Percentiles rank a stretch among this genome's conserved stretches.
These are phyloP conservation scores for Phaseolus lunatus DNA, from an alignment of 306 rosid genomes.

Conservation along the genomic window DNA sequence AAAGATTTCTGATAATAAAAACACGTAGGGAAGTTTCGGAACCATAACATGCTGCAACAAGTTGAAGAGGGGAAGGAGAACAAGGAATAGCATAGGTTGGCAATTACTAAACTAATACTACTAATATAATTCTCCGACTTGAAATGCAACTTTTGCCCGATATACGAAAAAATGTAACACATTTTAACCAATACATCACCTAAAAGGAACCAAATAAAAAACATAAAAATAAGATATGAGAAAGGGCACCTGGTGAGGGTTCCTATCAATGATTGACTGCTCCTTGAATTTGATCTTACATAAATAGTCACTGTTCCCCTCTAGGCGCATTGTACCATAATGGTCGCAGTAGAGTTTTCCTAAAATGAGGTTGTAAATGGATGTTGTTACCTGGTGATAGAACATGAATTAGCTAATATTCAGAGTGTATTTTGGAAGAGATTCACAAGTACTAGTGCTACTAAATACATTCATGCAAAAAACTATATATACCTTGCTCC, in stretches of 20 bases:
- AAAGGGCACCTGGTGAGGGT: constrained; percentile 86
- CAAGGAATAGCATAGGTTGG: not conserved
- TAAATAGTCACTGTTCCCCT: constrained; percentile 70
- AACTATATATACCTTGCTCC: constrained; percentile 81
- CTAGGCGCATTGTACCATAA: constrained; percentile 89
- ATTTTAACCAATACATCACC: not conserved
- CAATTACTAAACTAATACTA: not conserved
- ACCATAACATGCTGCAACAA: constrained; percentile 6
- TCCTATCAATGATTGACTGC: constrained; percentile 84
- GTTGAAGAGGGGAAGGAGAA: not conserved
- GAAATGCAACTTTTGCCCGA: not conserved
- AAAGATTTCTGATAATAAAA: not conserved
- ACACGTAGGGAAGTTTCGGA: not conserved
- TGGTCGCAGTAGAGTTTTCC: constrained; percentile 97
- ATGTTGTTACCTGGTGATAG: constrained; percentile 83
- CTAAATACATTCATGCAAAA: constrained; percentile 1
- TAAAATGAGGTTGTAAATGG: constrained; percentile 94
- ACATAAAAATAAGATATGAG: constrained; percentile 30
- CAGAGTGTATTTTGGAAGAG: constrained; percentile 29
- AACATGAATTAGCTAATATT: constrained; percentile 41
- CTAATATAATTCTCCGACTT: not conserved
- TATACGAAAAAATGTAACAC: constrained; percentile 9
- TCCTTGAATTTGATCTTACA: constrained; percentile 93
- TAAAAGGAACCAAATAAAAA: not conserved
- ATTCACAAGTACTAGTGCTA: not conserved